phyloP scores from a whole-genome alignment of 768 basidiomycete species.

The Hericium coralloides region DNA sequence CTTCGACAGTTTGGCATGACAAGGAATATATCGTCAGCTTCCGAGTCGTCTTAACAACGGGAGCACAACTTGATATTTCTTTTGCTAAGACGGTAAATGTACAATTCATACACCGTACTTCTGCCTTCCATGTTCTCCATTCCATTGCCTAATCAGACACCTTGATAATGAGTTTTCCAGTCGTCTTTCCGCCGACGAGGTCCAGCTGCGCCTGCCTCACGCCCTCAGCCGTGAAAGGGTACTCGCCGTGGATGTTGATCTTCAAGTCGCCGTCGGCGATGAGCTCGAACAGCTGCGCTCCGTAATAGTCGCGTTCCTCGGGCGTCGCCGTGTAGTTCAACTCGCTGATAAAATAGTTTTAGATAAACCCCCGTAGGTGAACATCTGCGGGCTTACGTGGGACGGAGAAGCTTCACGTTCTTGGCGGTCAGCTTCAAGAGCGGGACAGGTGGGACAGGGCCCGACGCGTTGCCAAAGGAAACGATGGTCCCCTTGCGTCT shows the following conservation, averaged over 20 bases:
- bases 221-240: conserved; percentile 77
- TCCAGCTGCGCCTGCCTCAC: conserved; percentile 68
- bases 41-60: too few species aligned
- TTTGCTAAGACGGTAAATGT: too few species aligned
- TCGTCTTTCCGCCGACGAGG: conserved; percentile 63
- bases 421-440: conserved; percentile 69
- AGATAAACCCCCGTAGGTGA: neutral
- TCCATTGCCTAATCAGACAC: conserved; percentile 24
- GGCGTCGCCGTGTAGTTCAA: conserved; percentile 64
- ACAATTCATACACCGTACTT: too few species aligned
- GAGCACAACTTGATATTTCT: too few species aligned
- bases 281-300: conserved; percentile 51
- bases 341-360: conserved; percentile 35
- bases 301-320: conserved; percentile 64
- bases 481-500: conserved; percentile 86
- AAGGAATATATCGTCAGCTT: too few species aligned
- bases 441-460: conserved; percentile 67
- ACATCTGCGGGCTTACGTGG: conserved; percentile 42
- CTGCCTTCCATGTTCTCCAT: too few species aligned
- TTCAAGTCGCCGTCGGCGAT: conserved; percentile 53
- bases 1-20: too few species aligned
- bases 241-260: conserved; percentile 64
- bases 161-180: conserved; percentile 78
- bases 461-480: conserved; percentile 88
- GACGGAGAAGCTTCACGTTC: conserved; percentile 71